Conservation (phyloP, 2,329 filamentous ascomycete species). For the Graphiopsis chlorocephala region DNA sequence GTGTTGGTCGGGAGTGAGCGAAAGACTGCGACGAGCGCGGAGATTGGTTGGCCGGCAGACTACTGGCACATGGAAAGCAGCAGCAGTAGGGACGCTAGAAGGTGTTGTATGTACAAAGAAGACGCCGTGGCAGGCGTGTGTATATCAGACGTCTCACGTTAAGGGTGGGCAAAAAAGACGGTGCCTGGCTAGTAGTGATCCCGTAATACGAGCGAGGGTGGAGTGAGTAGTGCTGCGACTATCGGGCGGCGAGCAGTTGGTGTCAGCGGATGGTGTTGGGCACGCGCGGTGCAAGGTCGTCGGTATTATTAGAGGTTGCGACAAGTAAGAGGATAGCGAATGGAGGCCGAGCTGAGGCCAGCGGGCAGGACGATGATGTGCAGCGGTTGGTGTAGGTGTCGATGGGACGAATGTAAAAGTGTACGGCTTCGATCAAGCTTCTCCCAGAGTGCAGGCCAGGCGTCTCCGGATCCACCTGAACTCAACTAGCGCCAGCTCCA, state of each 20-base stretch:
- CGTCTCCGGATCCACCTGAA: background rate
- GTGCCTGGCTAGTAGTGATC: constrained; percentile 15
- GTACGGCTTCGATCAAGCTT: background rate
- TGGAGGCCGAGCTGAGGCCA: background rate
- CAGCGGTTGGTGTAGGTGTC: background rate
- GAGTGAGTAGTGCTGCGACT: constrained; percentile 1
- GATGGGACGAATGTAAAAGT: constrained; percentile 1
- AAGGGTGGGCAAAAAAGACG: constrained; percentile 6
- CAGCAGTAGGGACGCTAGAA: constrained; percentile 6
- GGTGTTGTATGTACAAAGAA: constrained; percentile 19
- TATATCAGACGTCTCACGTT: constrained; percentile 17
- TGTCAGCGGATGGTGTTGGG: background rate
- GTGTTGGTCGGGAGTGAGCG: constrained; percentile 9
- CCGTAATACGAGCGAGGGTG: constrained; percentile 14
- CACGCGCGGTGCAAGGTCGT: constrained; percentile 6
- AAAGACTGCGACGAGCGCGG: constrained; percentile 12
- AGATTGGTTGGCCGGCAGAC: background rate
- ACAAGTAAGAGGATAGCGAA: background rate
- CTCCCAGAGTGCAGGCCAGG: background rate
- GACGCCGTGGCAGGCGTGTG: constrained; percentile 9
- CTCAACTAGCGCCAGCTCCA: background rate
- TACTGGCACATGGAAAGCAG: constrained; percentile 20
- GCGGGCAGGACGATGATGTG: background rate
- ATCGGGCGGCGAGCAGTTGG: background rate
- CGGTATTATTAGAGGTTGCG: background rate